Evolutionary conservation across 257 asterid genomes (phyloP), one percentile per base, ranked within the genome.

Genomic region (Buddleja alternifolia): DNA sequence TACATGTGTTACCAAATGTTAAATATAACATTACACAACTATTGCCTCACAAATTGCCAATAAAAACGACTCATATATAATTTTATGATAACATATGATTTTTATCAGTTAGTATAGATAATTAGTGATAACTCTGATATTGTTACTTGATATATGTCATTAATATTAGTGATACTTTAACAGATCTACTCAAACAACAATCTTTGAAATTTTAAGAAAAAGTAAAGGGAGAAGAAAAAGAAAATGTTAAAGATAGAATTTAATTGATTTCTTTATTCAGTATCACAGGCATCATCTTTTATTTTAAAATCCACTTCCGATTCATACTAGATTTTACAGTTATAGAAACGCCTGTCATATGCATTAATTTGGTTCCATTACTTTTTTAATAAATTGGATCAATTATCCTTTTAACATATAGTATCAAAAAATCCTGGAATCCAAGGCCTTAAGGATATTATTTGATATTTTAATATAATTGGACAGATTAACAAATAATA

Each of bases 401-500:
- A 50, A 62, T 40, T 63, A 69, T 69, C 71, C 59, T 32, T 4
- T 50, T 69, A 63, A 47, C 32, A 34, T n/a, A 9, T n/a, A n/a
- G 19, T 24, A 47, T 6, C 10, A 63, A 17, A 25, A 17, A 47
- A 58, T 57, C n/a, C 19, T 40, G 53, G 56, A 45, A 46, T 62
- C 32, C 10, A 70, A 47, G 52, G 34, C 47, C 55, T 73, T 66
- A 42, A 57, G 51, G 70, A 63, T 63, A 68, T 68, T 53, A 39
- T 29, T 29, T 29, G 34, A 29, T 36, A 62, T 47, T 63, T 52
- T 46, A 68, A 29, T 63, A 68, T 37, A 24, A 45, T 12, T 37
- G 67, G 66, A 50, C 77, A 78, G 62, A 41, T 29, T 29, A 29
- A 51, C 58, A 40, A 56, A 56, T 63, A 70, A 57, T 69, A 34